A percentile compares a stretch with the other conserved stretches of the same genome.
Conservation (phyloP, 1,284 basidiomycete species). For the Leccinum griseonigrum region DNA sequence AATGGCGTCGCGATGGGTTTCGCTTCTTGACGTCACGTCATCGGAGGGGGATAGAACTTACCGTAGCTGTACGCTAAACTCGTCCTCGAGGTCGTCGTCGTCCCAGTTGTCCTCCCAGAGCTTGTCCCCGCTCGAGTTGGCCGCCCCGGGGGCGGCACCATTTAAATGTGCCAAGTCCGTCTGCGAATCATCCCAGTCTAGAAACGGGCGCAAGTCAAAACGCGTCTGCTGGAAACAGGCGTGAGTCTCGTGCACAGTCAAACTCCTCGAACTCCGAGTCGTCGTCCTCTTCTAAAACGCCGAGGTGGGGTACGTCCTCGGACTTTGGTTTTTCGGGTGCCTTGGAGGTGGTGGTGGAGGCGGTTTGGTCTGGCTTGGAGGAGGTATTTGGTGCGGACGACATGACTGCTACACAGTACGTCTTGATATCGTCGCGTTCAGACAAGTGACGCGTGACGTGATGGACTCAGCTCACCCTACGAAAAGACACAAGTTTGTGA, state of each 20-base stretch:
- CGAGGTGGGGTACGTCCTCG: slow-evolving; percentile 51
- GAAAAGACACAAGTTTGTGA: too few species aligned
- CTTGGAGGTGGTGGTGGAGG: slow-evolving; percentile 20
- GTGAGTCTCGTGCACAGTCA: slow-evolving; percentile 45
- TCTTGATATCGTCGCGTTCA: not conserved
- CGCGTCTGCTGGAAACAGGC: not conserved
- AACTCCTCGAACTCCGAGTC: slow-evolving; percentile 74
- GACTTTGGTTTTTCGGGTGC: slow-evolving; percentile 37
- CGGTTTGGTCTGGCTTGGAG: slow-evolving; percentile 36
- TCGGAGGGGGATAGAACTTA: slow-evolving; percentile 38
- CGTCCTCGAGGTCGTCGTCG: slow-evolving; percentile 97
- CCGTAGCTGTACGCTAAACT: slow-evolving; percentile 95
- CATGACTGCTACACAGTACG: slow-evolving; percentile 13
- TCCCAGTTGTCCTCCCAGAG: slow-evolving; percentile 99
- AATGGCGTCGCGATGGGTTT: not conserved
- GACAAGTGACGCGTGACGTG: slow-evolving; percentile 11
- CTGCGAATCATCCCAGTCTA: slow-evolving; percentile 85
- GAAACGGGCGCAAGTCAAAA: slow-evolving; percentile 2
- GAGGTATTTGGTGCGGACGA: slow-evolving; percentile 37
- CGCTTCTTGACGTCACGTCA: not conserved
- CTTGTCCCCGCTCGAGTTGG: slow-evolving; percentile 76
- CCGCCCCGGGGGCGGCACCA: slow-evolving; percentile 66
- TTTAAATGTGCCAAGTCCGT: slow-evolving; percentile 77
- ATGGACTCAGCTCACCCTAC: too few species aligned
- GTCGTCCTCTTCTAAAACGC: slow-evolving; percentile 80